These are phyloP conservation scores for Sarcocystis neurona DNA, from an alignment of 169 alveolate species.

Conservation along the genomic window DNA sequence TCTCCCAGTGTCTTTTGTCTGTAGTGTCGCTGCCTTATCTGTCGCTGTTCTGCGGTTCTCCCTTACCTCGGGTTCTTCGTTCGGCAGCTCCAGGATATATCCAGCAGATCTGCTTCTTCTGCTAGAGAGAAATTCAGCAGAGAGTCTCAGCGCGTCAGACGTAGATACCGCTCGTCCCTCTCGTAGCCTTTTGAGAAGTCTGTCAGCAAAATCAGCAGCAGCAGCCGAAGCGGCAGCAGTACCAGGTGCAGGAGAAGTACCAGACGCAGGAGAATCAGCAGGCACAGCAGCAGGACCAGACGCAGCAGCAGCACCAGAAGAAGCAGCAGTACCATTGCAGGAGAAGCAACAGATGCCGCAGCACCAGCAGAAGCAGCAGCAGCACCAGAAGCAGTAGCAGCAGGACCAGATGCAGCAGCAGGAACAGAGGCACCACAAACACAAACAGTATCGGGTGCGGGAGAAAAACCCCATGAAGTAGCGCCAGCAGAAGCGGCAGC, in stretches of 20 bases:
- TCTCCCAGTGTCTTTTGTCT: background rate
- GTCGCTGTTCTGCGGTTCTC: background rate
- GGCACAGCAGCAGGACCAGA: background rate
- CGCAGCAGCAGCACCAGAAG: background rate
- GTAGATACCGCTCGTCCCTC: conserved; percentile 45
- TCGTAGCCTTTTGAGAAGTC: too few relatives aligned
- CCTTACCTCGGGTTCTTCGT: conserved; percentile 43
- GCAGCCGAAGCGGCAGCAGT: conserved; percentile 4
- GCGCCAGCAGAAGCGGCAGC: too few relatives aligned
- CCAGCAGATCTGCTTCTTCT: conserved; percentile 59
- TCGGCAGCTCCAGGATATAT: conserved; percentile 60
- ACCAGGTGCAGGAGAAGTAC: background rate
- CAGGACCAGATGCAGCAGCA: too few relatives aligned
- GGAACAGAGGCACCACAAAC: too few relatives aligned
- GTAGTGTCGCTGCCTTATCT: too few relatives aligned
- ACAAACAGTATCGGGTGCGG: too few relatives aligned
- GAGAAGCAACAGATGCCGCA: too few relatives aligned
- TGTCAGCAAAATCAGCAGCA: too few relatives aligned
- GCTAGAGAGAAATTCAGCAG: conserved; percentile 57
- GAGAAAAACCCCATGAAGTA: too few relatives aligned
- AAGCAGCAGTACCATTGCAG: too few relatives aligned
- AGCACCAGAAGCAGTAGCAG: too few relatives aligned
- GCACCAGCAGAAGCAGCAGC: too few relatives aligned
- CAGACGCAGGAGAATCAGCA: background rate
- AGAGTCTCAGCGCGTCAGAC: conserved; percentile 52